phyloP scores from a whole-genome alignment of 306 rosid genomes.

The Gastrolobium bilobum region DNA sequence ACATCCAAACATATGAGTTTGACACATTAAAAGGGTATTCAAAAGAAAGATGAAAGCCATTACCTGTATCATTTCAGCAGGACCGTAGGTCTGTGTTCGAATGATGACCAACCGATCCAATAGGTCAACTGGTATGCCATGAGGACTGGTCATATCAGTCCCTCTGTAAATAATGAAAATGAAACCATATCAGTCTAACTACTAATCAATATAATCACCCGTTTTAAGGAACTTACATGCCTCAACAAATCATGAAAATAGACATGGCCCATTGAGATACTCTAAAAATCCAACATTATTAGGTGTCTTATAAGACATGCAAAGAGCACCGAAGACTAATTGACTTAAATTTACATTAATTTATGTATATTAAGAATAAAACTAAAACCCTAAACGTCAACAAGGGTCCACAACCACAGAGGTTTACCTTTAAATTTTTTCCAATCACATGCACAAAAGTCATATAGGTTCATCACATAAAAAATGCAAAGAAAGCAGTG shows the following conservation, averaged over 20 bases:
- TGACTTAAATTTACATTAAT: not conserved
- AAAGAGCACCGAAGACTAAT: not conserved
- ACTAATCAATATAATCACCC: conserved; percentile 19
- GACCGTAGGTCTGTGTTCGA: conserved; percentile 83
- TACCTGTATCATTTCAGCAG: conserved; percentile 98
- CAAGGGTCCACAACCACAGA: not conserved
- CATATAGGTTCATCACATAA: no score
- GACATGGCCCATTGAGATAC: not conserved
- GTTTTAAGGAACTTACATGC: not conserved
- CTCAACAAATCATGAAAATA: conserved; percentile 33
- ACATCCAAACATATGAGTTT: conserved; percentile 14
- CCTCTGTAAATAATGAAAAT: conserved; percentile 63
- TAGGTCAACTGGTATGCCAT: conserved; percentile 96
- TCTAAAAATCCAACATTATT: not conserved
- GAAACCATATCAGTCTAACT: conserved; percentile 23
- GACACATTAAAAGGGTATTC: not conserved
- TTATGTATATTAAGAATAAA: not conserved
- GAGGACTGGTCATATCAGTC: conserved; percentile 96
- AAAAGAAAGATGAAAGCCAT: conserved; percentile 9
- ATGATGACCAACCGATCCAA: conserved; percentile 91
- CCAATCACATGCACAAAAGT: conserved; percentile 1
- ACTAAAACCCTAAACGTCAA: not conserved
- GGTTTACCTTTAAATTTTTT: not conserved
- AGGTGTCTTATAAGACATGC: conserved; percentile 2
- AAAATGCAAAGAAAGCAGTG: no score